Percentiles rank a stretch among this genome's conserved stretches.
Conservation (phyloP, 495 filamentous ascomycete species). For the Neurospora terricola region DNA sequence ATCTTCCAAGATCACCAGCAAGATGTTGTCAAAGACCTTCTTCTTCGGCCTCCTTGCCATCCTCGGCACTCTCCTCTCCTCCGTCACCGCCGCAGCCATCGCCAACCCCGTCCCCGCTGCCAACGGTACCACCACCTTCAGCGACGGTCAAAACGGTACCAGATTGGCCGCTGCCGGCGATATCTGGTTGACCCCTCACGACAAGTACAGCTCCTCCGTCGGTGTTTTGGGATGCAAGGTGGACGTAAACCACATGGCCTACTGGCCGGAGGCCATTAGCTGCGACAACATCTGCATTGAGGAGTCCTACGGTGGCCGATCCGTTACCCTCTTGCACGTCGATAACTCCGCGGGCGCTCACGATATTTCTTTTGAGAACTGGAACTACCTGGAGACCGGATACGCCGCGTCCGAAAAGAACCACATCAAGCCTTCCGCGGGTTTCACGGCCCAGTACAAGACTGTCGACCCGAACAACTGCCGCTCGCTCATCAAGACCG, state of each 20-base stretch:
- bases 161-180: neutral
- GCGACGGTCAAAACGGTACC: neutral
- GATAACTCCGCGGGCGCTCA: slow-evolving; percentile 32
- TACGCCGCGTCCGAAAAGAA: slow-evolving; percentile 14
- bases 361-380: slow-evolving; percentile 33
- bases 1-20: neutral
- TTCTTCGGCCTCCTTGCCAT: neutral
- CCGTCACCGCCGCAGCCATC: neutral
- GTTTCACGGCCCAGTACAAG: slow-evolving; percentile 21
- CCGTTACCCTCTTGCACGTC: slow-evolving; percentile 29
- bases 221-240: slow-evolving; percentile 38
- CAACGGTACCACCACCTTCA: neutral
- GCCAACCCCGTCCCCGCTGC: neutral
- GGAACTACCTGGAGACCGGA: slow-evolving; percentile 32
- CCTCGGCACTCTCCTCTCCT: neutral
- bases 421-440: slow-evolving; percentile 15
- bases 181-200: slow-evolving; percentile 28
- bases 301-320: slow-evolving; percentile 24
- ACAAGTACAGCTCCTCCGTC: slow-evolving; percentile 30
- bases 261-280: slow-evolving; percentile 30
- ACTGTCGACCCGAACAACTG: slow-evolving; percentile 19
- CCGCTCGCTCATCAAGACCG: slow-evolving; percentile 14
- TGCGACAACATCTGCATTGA: slow-evolving; percentile 34
- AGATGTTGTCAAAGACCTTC: neutral
- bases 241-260: slow-evolving; percentile 31